phyloP scores from a whole-genome alignment of 1,284 basidiomycete species.

The Pseudozyma hubeiensis region DNA sequence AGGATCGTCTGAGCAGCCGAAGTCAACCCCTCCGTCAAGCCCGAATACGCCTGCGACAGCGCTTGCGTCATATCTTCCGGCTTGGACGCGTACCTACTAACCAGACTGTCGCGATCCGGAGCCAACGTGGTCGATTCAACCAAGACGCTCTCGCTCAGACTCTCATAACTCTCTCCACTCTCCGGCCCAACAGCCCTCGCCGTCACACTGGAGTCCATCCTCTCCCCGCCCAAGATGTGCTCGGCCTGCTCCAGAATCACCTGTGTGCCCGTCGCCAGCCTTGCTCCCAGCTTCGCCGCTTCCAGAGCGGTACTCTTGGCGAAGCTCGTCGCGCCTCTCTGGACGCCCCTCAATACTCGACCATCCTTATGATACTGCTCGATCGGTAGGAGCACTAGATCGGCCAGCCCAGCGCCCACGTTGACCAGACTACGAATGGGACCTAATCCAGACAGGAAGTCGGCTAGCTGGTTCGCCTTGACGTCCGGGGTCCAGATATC shows the following conservation, averaged over 20 bases:
- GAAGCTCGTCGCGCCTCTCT: conserved; percentile 91
- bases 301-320: conserved; percentile 93
- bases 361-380: conserved; percentile 98
- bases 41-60: conserved; percentile 87
- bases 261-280: conserved; percentile 93
- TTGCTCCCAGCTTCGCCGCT: conserved; percentile 92
- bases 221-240: conserved; percentile 78
- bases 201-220: conserved; percentile 74
- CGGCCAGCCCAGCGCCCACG: conserved; percentile 93
- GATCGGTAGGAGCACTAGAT: conserved; percentile 92
- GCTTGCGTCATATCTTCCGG: conserved; percentile 86
- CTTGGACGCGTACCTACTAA: conserved; percentile 91
- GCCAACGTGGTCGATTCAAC: conserved; percentile 12
- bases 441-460: conserved; percentile 95
- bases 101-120: conserved; percentile 49
- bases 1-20: conserved; percentile 97
- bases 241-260: conserved; percentile 96
- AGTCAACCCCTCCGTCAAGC: conserved; percentile 76
- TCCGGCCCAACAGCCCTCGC: conserved; percentile 74
- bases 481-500: conserved; percentile 99
- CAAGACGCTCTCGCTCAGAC: conserved; percentile 35
- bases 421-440: conserved; percentile 91
- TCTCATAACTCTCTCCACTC: conserved; percentile 31
- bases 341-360: conserved; percentile 89
- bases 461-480: conserved; percentile 95